These are phyloP conservation scores for Arachnomyces sp. DNA, from an alignment of 2,329 filamentous ascomycete genomes.

Conservation along the genomic window DNA sequence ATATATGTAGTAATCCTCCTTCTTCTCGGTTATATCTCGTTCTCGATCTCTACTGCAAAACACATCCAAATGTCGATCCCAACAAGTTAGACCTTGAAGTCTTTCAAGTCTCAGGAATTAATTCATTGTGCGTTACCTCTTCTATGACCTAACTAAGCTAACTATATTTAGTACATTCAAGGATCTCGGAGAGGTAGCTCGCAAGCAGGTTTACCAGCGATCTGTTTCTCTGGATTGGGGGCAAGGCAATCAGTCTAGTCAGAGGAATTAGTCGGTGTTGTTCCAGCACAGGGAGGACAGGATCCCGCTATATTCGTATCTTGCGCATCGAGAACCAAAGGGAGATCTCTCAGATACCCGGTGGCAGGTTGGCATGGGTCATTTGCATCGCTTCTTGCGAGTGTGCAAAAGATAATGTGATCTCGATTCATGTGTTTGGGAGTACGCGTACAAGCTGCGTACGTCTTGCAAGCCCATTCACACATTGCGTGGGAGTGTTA, in stretches of 20 bases:
- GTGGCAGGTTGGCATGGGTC: constrained; percentile 12
- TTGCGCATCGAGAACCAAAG: constrained; percentile 16
- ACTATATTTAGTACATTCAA: constrained; percentile 12
- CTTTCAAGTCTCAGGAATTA: constrained; percentile 19
- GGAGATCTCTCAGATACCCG: constrained; percentile 18
- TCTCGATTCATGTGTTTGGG: constrained; percentile 6
- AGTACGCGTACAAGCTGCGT: constrained; percentile 5
- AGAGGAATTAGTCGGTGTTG: constrained; percentile 18
- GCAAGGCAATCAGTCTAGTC: constrained; percentile 14
- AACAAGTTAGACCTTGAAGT: constrained; percentile 19
- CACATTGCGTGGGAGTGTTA: constrained; percentile 7
- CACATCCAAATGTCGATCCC: constrained; percentile 18
- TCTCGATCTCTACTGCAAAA: constrained; percentile 22
- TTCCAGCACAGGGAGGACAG: constrained; percentile 17
- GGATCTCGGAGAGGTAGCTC: constrained; percentile 11
- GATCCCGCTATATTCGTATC: constrained; percentile 17
- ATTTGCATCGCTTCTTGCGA: constrained; percentile 9
- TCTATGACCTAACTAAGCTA: constrained; percentile 10
- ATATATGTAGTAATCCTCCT: constrained; percentile 18
- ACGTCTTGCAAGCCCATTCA: constrained; percentile 8
- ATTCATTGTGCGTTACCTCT: constrained; percentile 15
- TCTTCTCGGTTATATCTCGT: constrained; percentile 23
- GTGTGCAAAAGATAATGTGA: constrained; percentile 9
- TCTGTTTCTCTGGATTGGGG: constrained; percentile 18
- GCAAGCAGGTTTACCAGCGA: constrained; percentile 13